Conservation (phyloP, 805 yeast species). For the Pichia nakasei region DNA sequence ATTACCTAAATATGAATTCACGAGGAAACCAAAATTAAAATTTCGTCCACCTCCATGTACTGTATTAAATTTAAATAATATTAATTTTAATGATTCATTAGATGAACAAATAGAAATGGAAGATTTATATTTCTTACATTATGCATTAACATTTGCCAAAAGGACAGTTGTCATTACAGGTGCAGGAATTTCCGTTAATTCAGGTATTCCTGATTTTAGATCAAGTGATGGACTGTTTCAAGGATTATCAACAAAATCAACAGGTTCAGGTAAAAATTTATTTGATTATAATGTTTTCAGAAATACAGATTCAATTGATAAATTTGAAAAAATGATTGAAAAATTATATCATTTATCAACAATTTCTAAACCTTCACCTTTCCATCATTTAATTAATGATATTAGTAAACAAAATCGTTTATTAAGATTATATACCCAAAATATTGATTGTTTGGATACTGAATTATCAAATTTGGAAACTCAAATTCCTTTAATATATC, state of each 20-base stretch:
- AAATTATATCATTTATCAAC: conserved; percentile 48
- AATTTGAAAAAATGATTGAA: conserved; percentile 69
- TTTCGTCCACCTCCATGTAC: conserved; percentile 41
- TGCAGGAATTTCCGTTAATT: conserved; percentile 85
- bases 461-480: conserved; percentile 43
- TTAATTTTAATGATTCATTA: conserved; percentile 21
- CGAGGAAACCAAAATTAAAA: conserved; percentile 36
- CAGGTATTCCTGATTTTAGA: conserved; percentile 77
- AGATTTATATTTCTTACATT: conserved; percentile 41
- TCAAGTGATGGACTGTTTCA: conserved; percentile 71
- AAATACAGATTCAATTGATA: conserved; percentile 45
- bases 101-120: conserved; percentile 29
- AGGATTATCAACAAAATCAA: conserved; percentile 33
- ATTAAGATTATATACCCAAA: conserved; percentile 74
- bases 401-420: conserved; percentile 57
- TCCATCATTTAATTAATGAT: conserved; percentile 56
- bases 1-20: conserved; percentile 12
- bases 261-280: conserved; percentile 45
- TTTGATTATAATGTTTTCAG: conserved; percentile 76
- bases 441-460: conserved; percentile 74
- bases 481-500: conserved; percentile 36
- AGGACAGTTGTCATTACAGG: conserved; percentile 66
- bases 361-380: conserved; percentile 59
- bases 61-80: conserved; percentile 29
- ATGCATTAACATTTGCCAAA: conserved; percentile 46